Base-by-base conservation (phyloP, 169 alveolate species). In the Plasmodium sp. region DNA sequence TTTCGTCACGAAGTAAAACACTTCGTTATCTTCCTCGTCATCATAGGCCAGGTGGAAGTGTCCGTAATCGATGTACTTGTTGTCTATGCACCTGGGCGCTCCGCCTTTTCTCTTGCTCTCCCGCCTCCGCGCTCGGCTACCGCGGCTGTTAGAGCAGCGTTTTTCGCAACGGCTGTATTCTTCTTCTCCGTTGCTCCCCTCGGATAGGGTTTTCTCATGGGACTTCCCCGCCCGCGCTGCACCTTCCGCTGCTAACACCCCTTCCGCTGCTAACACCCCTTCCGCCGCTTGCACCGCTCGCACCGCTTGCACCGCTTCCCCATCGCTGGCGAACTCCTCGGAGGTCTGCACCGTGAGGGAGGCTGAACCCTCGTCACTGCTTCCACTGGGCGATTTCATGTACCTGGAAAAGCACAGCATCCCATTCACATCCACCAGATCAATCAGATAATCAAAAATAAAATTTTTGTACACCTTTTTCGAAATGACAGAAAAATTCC, bases 361-460 rank as follows among this genome's bases (percentile, higher is more conserved):
- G 41, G 77, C 12, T 67, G 39, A 67, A 67, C 22, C 9, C 18
- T 67, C 77, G 22, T 77, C 54, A 36, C 39, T 54, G 58, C 27
- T 12, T 7, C 54, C 91, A 74, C 80, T 86, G 54, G 62, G 31
- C 31, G 34, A 48, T 12, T 39, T 34, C 33, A n/a, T 36, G 41
- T 33, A 86, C 56, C 45, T 86, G 72, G 31, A 18, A 36, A 54
- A 71, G 5, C 80, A 41, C 10, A 58, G 6, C 39, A 54, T 86
- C 5, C 93, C 93, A 71, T 86, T 86, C 22, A 86, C 73, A 39
- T 86, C 93, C 31, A 39, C 73, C 39, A 86, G 41, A 77, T 86
- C 93, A 9, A 86, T 86, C 31, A 86, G 27, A 77, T 75, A 86
- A 56, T 86, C 86, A 18, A 74, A 86, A 45, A 39, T 22, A 34